Evolutionary conservation across 2,329 filamentous ascomycete species (phyloP), one percentile per base, ranked within the genome.

Genomic region (Samsoniella hepiali): DNA sequence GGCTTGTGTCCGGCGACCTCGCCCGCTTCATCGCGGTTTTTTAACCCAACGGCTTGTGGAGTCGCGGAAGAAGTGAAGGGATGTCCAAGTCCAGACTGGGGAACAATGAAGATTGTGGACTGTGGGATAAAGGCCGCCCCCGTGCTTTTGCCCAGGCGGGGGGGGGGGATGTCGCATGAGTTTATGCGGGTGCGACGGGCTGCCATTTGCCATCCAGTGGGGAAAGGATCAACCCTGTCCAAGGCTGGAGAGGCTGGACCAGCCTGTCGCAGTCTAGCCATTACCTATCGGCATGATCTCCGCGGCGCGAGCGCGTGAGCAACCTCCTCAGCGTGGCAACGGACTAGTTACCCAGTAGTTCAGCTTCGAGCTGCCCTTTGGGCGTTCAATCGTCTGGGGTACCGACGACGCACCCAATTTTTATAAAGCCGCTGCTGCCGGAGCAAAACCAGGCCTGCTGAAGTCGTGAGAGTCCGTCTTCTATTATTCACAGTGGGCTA

Each of bases 51-150:
- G 50, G 40, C 58, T 22, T 47, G 58, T 62, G 58, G 58, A 62
- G 58, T 62, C 58, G 58, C 22, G 22, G 22, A 63, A 64, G 32
- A 58, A 38, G n/a, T 27, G 49, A 60, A 60, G 38, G 38, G 49
- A 62, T 58, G 63, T 56, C 47, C 42, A 64, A 57, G 54, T 65
- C 63, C 60, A 64, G 65, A 56, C 51, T 63, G 63, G 87, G 86
- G 49, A 22, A 34, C 27, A 13, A 34, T 22, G 49, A 53, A 38
- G 58, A 29, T 40, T 27, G 34, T 40, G 44, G 57, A 40, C 57
- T 50, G 58, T 55, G 58, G 58, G 17, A 62, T 62, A 62, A 62
- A 62, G 58, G 31, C 58, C 58, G 58, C 58, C 50, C 49, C 27
- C n/a, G 22, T 34, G 57, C 13, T 22, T 22, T 22, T 50, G 34